Evolutionary conservation across 2,329 filamentous ascomycete species (phyloP).

Genomic region (Pyrenochaeta sp.): DNA sequence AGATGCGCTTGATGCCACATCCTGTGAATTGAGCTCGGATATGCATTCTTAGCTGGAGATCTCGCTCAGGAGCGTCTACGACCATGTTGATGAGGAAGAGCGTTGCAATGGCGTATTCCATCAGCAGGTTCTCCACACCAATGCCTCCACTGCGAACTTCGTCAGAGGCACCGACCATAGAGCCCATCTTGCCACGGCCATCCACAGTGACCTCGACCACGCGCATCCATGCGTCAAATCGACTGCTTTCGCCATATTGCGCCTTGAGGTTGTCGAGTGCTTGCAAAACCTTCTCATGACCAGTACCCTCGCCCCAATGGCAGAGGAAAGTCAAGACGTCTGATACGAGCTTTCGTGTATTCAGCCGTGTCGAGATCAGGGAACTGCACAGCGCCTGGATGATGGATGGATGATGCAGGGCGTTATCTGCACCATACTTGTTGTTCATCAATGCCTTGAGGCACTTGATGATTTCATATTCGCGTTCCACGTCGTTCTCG

Average conservation of each 20-base stretch:
- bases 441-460: slow-evolving; percentile 99
- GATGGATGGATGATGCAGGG: slow-evolving; percentile 86
- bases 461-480: slow-evolving; percentile 98
- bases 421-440: slow-evolving; percentile 97
- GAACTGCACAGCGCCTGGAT: slow-evolving; percentile 87
- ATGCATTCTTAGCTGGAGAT: slow-evolving; percentile 90
- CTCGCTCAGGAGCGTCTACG: slow-evolving; percentile 86
- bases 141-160: slow-evolving; percentile 95
- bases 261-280: slow-evolving; percentile 91
- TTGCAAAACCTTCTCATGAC: slow-evolving; percentile 92
- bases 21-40: slow-evolving; percentile 95
- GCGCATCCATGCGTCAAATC: slow-evolving; percentile 98
- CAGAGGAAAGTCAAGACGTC: slow-evolving; percentile 96
- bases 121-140: slow-evolving; percentile 97
- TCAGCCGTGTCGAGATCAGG: slow-evolving; percentile 85
- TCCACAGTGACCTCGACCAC: slow-evolving; percentile 97
- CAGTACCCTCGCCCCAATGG: slow-evolving; percentile 88
- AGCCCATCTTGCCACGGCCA: slow-evolving; percentile 98
- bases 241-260: slow-evolving; percentile 87
- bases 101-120: slow-evolving; percentile 98
- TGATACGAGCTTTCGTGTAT: slow-evolving; percentile 92
- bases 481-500: slow-evolving; percentile 85
- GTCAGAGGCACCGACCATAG: slow-evolving; percentile 93
- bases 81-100: slow-evolving; percentile 97
- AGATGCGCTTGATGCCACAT: slow-evolving; percentile 91